Conservation (phyloP, 148 eudicot genomes). For the Talinum fruticosum region DNA sequence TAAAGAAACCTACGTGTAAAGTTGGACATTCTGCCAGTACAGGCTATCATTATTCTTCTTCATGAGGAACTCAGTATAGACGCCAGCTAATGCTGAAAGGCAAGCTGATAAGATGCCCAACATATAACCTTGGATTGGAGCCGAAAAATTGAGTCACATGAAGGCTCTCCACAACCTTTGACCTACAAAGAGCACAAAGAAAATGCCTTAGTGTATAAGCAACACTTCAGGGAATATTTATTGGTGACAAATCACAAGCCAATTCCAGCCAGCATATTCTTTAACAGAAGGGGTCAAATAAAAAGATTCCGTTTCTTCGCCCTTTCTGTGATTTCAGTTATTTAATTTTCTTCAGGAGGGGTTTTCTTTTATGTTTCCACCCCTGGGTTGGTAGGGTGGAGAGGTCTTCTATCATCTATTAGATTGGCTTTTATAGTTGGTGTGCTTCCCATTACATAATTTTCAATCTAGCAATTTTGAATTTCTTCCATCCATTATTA, state of each 20-base stretch:
- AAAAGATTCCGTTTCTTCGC: no score
- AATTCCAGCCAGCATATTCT: neutral
- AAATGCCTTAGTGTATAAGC: neutral
- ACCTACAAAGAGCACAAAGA: constrained; percentile 52
- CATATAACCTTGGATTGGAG: constrained; percentile 94
- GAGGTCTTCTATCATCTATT: no score
- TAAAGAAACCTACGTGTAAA: constrained; percentile 75
- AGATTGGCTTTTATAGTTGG: no score
- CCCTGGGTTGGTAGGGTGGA: no score
- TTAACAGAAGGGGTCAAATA: no score
- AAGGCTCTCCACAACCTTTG: constrained; percentile 90
- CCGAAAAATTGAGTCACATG: constrained; percentile 91
- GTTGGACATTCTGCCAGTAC: constrained; percentile 96
- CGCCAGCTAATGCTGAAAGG: constrained; percentile 95
- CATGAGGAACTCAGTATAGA: constrained; percentile 95
- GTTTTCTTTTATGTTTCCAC: no score
- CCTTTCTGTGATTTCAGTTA: no score
- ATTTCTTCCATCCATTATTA: no score
- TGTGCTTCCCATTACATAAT: no score
- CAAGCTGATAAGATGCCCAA: constrained; percentile 90
- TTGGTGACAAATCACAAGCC: neutral
- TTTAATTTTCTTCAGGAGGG: no score
- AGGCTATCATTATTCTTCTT: constrained; percentile 94
- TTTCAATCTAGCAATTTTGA: no score
- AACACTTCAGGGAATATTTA: neutral